These are phyloP conservation scores for Globisporangium barbulae DNA, from an alignment of 352 stramenopile species.

Conservation along the genomic window DNA sequence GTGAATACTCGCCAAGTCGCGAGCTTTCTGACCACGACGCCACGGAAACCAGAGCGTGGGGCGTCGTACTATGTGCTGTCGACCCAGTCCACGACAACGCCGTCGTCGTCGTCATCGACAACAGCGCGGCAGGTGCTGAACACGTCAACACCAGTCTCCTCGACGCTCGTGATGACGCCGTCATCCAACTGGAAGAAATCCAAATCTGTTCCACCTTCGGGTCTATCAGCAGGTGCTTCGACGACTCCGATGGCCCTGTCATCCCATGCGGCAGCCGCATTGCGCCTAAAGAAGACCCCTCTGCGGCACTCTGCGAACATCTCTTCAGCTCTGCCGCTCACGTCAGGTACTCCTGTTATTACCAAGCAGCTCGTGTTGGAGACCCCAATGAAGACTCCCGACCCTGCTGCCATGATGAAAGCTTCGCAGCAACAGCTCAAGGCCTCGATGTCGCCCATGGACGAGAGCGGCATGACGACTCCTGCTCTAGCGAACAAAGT, in stretches of 20 bases:
- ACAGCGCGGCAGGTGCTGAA: slow-evolving; percentile 3
- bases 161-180: slow-evolving; percentile 12
- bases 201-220: slow-evolving; percentile 15
- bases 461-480: slow-evolving; percentile 17
- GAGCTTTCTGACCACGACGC: slow-evolving; percentile 12
- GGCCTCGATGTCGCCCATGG: not conserved
- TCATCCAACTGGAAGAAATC: slow-evolving; percentile 22
- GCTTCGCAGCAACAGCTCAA: not conserved
- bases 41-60: slow-evolving; percentile 5
- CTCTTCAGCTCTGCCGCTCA: not conserved
- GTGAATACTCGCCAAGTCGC: not conserved
- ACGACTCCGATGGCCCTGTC: not conserved
- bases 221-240: slow-evolving; percentile 3
- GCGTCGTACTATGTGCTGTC: slow-evolving; percentile 12
- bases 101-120: not conserved
- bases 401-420: not conserved
- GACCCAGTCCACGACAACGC: slow-evolving; percentile 5
- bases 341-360: not conserved
- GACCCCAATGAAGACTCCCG: slow-evolving; percentile 8
- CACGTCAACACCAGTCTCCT: slow-evolving; percentile 23
- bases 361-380: slow-evolving; percentile 1
- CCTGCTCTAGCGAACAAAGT: slow-evolving; percentile 18
- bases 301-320: slow-evolving; percentile 6
- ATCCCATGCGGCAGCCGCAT: not conserved
- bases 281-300: not conserved